Percentiles rank a stretch among this genome's conserved stretches.
phyloP scores from a whole-genome alignment of 805 yeast species.

The Clavispora fructus region DNA sequence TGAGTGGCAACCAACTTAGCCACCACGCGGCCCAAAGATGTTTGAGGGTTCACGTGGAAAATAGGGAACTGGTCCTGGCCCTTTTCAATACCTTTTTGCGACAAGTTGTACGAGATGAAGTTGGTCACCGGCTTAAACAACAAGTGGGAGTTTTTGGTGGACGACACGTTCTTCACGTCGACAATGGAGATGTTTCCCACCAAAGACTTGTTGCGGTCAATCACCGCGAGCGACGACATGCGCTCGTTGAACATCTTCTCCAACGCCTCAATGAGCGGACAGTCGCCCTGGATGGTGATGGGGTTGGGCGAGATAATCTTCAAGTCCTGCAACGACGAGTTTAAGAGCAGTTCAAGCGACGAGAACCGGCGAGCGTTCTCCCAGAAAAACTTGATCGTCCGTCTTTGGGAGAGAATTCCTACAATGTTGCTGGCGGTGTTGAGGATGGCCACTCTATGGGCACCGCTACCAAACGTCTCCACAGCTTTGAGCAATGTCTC shows the following conservation, averaged over 20 bases:
- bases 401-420: conserved; percentile 87
- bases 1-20: conserved; percentile 95
- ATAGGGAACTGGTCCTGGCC: conserved; percentile 97
- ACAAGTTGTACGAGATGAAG: conserved; percentile 79
- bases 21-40: conserved; percentile 80
- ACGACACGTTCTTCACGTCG: conserved; percentile 84
- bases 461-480: conserved; percentile 90
- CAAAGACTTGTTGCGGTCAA: conserved; percentile 68
- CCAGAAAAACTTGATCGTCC: conserved; percentile 82
- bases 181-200: conserved; percentile 93
- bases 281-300: conserved; percentile 81
- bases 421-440: conserved; percentile 43
- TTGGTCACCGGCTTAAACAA: conserved; percentile 80
- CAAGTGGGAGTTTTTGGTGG: conserved; percentile 79
- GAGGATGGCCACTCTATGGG: conserved; percentile 85
- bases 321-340: conserved; percentile 62
- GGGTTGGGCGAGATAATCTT: conserved; percentile 70
- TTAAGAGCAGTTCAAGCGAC: conserved; percentile 68
- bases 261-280: conserved; percentile 79
- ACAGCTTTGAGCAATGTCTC: conserved; percentile 71
- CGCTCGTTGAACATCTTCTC: conserved; percentile 77
- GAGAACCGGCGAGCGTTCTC: conserved; percentile 87
- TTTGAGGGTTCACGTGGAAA: conserved; percentile 78
- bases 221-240: conserved; percentile 88
- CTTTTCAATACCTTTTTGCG: conserved; percentile 84